phyloP scores from a whole-genome alignment of 2,329 filamentous ascomycete species.

The Sporothrix protearum region DNA sequence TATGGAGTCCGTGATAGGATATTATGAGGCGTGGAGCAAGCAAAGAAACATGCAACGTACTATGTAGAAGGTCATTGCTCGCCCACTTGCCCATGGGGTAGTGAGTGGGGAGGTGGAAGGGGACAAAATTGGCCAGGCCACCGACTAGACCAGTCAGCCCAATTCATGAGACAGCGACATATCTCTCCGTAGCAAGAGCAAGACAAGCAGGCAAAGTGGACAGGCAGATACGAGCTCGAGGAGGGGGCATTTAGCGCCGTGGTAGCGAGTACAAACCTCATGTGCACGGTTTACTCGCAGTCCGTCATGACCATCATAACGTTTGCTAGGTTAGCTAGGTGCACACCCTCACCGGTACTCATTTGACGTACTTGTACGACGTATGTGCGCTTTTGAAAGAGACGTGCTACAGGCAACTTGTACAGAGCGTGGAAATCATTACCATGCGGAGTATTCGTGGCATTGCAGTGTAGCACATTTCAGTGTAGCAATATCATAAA shows the following conservation, averaged over 20 bases:
- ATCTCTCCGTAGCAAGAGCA: too few relatives aligned
- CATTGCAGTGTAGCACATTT: background rate
- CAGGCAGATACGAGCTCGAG: background rate
- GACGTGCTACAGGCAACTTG: background rate
- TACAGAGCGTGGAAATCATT: background rate
- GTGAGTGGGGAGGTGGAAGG: background rate
- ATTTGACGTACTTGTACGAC: too few relatives aligned
- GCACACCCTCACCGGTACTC: background rate
- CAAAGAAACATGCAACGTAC: background rate
- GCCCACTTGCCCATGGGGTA: background rate
- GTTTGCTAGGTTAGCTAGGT: background rate
- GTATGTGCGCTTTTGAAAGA: background rate
- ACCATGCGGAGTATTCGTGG: background rate
- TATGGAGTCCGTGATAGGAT: background rate
- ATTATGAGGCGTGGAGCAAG: background rate
- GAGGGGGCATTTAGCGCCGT: background rate
- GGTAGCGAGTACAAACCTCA: background rate
- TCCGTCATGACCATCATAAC: background rate
- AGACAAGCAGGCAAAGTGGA: too few relatives aligned
- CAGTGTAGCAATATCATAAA: background rate
- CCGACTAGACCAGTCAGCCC: background rate
- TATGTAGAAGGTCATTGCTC: background rate
- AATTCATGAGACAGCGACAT: too few relatives aligned
- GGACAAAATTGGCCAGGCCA: background rate
- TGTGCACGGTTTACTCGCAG: background rate